phyloP scores from a whole-genome alignment of 345 rosid species.

The Rhodomyrtus tomentosa region DNA sequence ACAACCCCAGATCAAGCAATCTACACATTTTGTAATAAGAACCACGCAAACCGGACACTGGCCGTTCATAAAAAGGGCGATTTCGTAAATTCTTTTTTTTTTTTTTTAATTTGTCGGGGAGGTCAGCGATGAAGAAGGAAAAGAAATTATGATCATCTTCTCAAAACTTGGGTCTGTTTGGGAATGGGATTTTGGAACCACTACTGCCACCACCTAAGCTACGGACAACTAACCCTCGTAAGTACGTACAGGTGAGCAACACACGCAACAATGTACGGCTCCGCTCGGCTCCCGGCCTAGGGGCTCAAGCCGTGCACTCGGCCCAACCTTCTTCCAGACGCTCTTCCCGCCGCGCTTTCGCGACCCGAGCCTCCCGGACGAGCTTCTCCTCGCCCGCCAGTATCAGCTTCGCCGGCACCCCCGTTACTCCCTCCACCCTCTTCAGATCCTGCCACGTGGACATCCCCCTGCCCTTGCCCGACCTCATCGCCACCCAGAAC shows the following conservation, averaged over 20 bases:
- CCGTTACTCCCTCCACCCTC: conserved; percentile 19
- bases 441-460: conserved; percentile 19
- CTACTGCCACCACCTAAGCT: not conserved
- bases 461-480: not conserved
- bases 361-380: conserved; percentile 5
- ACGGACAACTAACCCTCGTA: not conserved
- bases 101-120: not conserved
- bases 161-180: not conserved
- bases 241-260: not conserved
- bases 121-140: not conserved
- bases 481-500: conserved; percentile 31
- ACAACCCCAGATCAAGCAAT: not conserved
- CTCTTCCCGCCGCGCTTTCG: not conserved
- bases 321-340: conserved; percentile 34
- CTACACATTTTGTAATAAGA: not conserved
- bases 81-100: not conserved
- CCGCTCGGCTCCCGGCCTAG: not conserved
- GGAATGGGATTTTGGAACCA: not conserved
- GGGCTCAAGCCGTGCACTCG: conserved; percentile 12
- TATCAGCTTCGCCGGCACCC: conserved; percentile 33
- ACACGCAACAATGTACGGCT: not conserved
- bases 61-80: not conserved
- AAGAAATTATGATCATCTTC: not conserved
- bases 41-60: not conserved
- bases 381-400: conserved; percentile 16